Conservation (phyloP, 208 protist genomes). For the Tritrichomonas foetus region DNA sequence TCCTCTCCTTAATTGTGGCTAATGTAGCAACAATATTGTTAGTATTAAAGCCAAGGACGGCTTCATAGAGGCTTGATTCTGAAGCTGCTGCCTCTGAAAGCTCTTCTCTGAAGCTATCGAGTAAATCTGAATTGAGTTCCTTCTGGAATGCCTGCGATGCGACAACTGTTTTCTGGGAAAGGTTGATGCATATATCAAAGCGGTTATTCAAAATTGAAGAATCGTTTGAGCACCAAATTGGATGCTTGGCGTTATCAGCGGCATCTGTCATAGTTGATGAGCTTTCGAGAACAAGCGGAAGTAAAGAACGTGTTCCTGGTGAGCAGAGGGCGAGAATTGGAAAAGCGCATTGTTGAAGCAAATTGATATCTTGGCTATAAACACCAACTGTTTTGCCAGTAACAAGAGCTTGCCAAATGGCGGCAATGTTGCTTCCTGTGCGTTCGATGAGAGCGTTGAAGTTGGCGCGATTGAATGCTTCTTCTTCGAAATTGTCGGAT, state of each 20-base stretch:
- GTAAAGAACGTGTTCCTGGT: background rate
- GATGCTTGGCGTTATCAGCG: background rate
- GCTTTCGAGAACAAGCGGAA: background rate
- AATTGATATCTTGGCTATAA: background rate
- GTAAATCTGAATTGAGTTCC: background rate
- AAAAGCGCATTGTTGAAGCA: background rate
- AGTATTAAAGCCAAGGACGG: no score
- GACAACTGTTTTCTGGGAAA: background rate
- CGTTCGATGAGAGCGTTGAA: background rate
- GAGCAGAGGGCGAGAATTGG: background rate
- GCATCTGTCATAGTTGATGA: background rate
- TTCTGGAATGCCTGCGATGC: background rate
- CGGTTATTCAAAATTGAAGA: background rate
- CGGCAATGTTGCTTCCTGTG: background rate
- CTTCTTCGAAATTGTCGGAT: constrained; percentile 10
- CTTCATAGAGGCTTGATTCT: no score
- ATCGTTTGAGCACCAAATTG: background rate
- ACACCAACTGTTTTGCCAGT: constrained; percentile 2
- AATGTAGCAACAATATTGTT: no score
- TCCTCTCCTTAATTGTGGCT: no score
- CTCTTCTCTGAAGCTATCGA: no score
- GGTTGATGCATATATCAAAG: background rate
- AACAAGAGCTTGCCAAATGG: constrained; percentile 31
- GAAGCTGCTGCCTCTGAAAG: no score
- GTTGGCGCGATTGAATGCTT: background rate